Percentiles rank a stretch among this genome's conserved stretches.
Conservation (phyloP, 2,329 filamentous ascomycete species). For the Aureobasidium sp. region DNA sequence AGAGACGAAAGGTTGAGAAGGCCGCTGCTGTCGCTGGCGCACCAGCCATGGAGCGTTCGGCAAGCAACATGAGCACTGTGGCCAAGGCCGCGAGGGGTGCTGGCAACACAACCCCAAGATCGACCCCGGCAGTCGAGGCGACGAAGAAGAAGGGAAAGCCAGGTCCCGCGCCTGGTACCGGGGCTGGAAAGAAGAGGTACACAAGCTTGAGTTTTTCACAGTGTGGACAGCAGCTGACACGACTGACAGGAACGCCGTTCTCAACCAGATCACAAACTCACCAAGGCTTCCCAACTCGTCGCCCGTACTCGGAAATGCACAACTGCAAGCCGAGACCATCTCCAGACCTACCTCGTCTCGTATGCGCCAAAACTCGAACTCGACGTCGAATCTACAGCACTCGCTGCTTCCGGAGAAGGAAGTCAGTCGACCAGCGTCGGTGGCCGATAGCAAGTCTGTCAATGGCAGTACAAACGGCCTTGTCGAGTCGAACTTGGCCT, state of each 20-base stretch:
- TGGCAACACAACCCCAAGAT: conserved; percentile 54
- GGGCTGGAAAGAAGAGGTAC: conserved; percentile 69
- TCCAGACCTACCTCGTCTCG: conserved; percentile 62
- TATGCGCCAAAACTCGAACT: conserved; percentile 64
- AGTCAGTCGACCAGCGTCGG: conserved; percentile 32
- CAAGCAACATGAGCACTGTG: conserved; percentile 41
- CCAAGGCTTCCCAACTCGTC: conserved; percentile 61
- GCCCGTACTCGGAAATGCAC: conserved; percentile 61
- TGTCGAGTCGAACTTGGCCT: conserved; percentile 1
- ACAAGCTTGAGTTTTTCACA: conserved; percentile 22
- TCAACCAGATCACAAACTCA: conserved; percentile 48
- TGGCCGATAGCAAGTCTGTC: conserved; percentile 22
- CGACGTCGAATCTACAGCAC: conserved; percentile 38
- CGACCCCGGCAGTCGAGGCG: conserved; percentile 59
- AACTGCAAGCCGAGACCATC: conserved; percentile 48
- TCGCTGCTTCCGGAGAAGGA: conserved; percentile 37
- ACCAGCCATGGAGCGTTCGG: conserved; percentile 58
- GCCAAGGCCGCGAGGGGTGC: conserved; percentile 35
- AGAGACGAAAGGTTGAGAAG: conserved; percentile 78
- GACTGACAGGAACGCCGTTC: conserved; percentile 35
- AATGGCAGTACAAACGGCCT: conserved; percentile 22
- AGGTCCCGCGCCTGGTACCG: conserved; percentile 53
- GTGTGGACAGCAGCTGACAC: not conserved
- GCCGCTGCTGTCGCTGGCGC: conserved; percentile 33
- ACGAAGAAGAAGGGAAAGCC: conserved; percentile 62